Conservation (phyloP, 202 grass and related monocot species). For the Hordeum pubiflorum region DNA sequence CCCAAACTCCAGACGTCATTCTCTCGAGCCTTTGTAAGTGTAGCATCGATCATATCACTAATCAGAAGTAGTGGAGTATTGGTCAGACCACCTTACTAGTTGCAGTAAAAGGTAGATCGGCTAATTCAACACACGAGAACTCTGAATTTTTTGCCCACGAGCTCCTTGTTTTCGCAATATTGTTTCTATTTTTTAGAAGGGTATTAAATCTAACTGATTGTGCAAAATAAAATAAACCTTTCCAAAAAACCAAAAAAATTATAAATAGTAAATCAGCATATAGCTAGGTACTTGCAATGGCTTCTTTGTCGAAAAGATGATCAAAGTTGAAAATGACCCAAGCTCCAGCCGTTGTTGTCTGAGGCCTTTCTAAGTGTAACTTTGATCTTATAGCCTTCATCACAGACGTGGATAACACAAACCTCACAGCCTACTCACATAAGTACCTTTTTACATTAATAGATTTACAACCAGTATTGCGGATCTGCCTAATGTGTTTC, state of each 20-base stretch:
- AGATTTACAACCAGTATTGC: background rate
- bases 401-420: too few relatives aligned
- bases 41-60: background rate
- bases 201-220: too few relatives aligned
- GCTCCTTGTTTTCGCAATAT: background rate
- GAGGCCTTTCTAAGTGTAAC: too few relatives aligned
- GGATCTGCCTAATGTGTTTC: background rate
- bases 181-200: too few relatives aligned
- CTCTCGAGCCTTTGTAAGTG: too few relatives aligned
- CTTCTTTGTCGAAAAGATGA: background rate
- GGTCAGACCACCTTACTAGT: background rate
- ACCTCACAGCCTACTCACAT: background rate
- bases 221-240: too few relatives aligned
- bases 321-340: background rate
- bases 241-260: background rate
- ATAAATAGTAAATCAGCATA: background rate
- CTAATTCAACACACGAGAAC: too few relatives aligned
- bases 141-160: background rate
- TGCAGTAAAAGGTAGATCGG: too few relatives aligned
- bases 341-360: background rate
- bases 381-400: background rate
- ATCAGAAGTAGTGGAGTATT: background rate
- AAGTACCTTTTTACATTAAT: background rate
- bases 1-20: background rate
- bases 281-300: background rate